A percentile compares a stretch with the other conserved stretches of the same genome.
These are phyloP conservation scores for Cryphonectria naterciae DNA, from an alignment of 2,329 filamentous ascomycete species.

Conservation along the genomic window DNA sequence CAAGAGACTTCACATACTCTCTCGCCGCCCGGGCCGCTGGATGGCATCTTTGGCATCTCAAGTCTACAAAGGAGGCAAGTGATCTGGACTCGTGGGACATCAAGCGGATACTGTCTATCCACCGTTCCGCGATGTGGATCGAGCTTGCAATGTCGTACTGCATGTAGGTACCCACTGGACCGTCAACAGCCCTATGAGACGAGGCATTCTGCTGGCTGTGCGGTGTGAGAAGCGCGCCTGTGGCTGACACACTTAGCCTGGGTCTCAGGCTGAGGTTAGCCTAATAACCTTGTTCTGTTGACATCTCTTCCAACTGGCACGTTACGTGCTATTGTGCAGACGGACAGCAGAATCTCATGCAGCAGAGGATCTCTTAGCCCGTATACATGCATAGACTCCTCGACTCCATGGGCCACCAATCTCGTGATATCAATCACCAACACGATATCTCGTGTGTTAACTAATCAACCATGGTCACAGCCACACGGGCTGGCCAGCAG, in stretches of 20 bases:
- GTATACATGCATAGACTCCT: background rate
- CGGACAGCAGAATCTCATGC: background rate
- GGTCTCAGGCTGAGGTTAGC: background rate
- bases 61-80: background rate
- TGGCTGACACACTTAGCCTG: background rate
- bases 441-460: background rate
- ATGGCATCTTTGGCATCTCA: background rate
- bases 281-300: background rate
- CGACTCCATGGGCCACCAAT: background rate
- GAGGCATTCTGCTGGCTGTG: constrained; percentile 19
- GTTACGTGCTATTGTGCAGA: constrained; percentile 4
- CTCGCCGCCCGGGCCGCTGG: background rate
- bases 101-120: constrained; percentile 22
- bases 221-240: constrained; percentile 12
- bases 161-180: background rate
- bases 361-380: background rate
- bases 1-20: background rate
- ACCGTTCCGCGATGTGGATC: constrained; percentile 22
- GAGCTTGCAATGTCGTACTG: constrained; percentile 14
- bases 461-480: background rate
- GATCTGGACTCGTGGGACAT: background rate
- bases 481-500: background rate
- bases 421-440: background rate
- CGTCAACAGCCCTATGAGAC: constrained; percentile 6
- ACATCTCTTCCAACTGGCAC: background rate